Conservation (phyloP, 495 filamentous ascomycete genomes). For the Amphirosellinia nigrospora region DNA sequence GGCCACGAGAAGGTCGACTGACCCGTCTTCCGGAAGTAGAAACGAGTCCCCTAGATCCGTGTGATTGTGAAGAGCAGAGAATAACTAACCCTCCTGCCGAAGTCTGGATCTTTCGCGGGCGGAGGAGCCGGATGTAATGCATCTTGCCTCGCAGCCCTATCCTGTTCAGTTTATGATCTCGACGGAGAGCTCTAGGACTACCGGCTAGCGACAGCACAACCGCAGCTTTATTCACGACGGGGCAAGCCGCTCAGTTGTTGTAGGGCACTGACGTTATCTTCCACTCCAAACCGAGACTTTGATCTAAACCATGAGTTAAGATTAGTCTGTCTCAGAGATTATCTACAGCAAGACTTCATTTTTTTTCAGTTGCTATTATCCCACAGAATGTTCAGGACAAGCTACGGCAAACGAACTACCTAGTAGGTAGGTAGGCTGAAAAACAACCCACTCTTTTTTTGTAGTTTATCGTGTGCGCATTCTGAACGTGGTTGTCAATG, state of each 20-base stretch:
- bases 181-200: neutral
- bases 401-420: too few relatives aligned
- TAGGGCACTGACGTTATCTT: neutral
- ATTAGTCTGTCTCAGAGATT: neutral
- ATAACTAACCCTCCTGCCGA: conserved; percentile 43
- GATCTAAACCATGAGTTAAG: neutral
- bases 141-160: conserved; percentile 39
- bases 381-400: too few relatives aligned
- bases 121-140: conserved; percentile 81
- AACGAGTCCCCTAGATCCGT: conserved; percentile 91
- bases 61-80: conserved; percentile 74
- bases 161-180: neutral
- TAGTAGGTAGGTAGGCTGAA: too few relatives aligned
- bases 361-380: too few relatives aligned
- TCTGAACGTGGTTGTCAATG: too few relatives aligned
- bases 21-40: conserved; percentile 63
- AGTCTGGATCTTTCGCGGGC: conserved; percentile 60
- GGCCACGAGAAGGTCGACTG: conserved; percentile 61
- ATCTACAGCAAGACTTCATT: neutral
- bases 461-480: too few relatives aligned
- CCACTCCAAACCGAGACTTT: neutral
- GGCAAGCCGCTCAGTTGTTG: neutral
- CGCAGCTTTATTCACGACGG: neutral
- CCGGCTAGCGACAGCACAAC: neutral
- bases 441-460: too few relatives aligned